Evolutionary conservation across 257 asterid genomes (phyloP).

Genomic region (Ocimum tenuiflorum): DNA sequence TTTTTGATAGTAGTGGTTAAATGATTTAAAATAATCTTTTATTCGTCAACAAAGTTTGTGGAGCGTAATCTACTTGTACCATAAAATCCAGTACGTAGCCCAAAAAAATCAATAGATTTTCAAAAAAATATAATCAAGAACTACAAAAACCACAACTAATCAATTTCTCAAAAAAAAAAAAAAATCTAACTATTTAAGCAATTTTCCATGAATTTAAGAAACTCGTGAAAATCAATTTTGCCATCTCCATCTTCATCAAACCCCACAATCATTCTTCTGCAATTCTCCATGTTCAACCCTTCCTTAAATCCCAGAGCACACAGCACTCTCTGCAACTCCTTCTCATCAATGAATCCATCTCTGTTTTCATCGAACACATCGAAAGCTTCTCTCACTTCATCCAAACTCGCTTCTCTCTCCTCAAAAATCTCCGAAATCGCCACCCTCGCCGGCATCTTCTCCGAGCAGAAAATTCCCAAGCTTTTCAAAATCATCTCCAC

Average conservation of each 20-base stretch:
- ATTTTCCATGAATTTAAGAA: slow-evolving; percentile 39
- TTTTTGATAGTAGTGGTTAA: too few species aligned
- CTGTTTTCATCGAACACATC: slow-evolving; percentile 53
- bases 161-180: too few species aligned
- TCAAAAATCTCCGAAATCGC: slow-evolving; percentile 40
- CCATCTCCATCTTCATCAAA: slow-evolving; percentile 67
- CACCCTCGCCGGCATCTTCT: slow-evolving; percentile 25
- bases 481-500: slow-evolving; percentile 39
- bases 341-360: slow-evolving; percentile 77
- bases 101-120: too few species aligned
- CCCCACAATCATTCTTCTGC: slow-evolving; percentile 57
- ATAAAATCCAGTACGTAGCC: too few species aligned
- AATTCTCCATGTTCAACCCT: slow-evolving; percentile 41
- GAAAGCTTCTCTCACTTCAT: slow-evolving; percentile 59
- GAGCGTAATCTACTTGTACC: too few species aligned
- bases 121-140: too few species aligned
- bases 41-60: too few species aligned
- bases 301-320: slow-evolving; percentile 49
- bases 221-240: slow-evolving; percentile 53
- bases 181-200: not conserved
- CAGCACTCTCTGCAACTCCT: slow-evolving; percentile 54
- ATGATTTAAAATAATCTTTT: too few species aligned
- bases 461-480: slow-evolving; percentile 32
- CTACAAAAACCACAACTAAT: too few species aligned
- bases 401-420: slow-evolving; percentile 32